These are phyloP conservation scores for Colletotrichum graminicola DNA, from an alignment of 2,329 filamentous ascomycete species.

Conservation along the genomic window DNA sequence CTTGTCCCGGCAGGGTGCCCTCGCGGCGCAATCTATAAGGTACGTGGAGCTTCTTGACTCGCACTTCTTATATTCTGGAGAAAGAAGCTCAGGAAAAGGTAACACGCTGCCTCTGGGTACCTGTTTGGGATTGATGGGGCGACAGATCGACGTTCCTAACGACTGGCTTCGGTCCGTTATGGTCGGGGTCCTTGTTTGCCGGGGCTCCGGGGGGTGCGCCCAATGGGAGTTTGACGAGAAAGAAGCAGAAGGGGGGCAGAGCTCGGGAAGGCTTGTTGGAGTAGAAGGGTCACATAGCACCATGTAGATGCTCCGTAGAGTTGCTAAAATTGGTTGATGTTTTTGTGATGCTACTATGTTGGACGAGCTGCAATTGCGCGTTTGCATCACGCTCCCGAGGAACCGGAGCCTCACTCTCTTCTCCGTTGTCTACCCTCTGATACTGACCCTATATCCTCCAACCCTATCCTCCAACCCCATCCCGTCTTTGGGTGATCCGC, in stretches of 20 bases:
- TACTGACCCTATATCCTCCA: too few species aligned
- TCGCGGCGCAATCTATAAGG: not conserved
- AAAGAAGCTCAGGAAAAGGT: not conserved
- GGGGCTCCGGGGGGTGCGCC: too few species aligned
- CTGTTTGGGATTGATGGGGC: conserved; percentile 14
- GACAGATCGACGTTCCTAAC: conserved; percentile 2
- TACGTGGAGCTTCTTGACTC: conserved; percentile 7
- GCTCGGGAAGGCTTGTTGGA: too few species aligned
- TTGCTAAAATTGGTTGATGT: conserved; percentile 5
- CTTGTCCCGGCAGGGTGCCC: too few species aligned
- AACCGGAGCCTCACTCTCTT: too few species aligned
- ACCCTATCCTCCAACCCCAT: too few species aligned
- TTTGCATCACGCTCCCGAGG: too few species aligned
- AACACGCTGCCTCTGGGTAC: not conserved
- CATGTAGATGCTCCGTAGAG: not conserved
- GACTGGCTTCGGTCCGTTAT: not conserved
- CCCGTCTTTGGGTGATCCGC: not conserved
- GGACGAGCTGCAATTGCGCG: too few species aligned
- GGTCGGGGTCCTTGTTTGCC: not conserved
- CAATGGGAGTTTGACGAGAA: too few species aligned
- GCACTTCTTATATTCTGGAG: conserved; percentile 14
- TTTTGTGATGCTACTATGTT: too few species aligned
- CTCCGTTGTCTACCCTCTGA: too few species aligned
- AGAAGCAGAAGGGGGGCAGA: too few species aligned
- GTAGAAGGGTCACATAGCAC: not conserved